Percentiles rank a stretch among this genome's conserved stretches.
Conservation (phyloP, 352 stramenopile genomes). For the Phytophthora cactorum region DNA sequence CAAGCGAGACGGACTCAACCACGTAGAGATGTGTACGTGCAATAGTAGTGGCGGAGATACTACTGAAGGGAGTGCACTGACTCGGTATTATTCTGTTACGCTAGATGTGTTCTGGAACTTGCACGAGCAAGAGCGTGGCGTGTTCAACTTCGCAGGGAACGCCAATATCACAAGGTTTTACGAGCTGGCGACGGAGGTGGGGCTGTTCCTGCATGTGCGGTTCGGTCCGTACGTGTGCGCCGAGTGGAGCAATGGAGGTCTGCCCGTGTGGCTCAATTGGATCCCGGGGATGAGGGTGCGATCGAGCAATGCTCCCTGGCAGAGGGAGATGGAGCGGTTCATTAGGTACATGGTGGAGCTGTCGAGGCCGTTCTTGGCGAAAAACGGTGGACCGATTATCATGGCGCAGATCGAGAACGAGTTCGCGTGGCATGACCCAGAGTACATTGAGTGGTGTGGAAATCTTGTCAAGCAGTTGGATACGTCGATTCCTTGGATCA, state of each 20-base stretch:
- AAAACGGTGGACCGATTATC: slow-evolving; percentile 71
- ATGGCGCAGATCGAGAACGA: slow-evolving; percentile 80
- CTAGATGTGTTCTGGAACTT: slow-evolving; percentile 81
- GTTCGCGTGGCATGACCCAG: slow-evolving; percentile 53
- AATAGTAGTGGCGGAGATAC: not conserved
- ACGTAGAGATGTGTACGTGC: slow-evolving; percentile 72
- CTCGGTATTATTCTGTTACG: not conserved
- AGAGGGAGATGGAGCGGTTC: slow-evolving; percentile 68
- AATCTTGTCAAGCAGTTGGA: slow-evolving; percentile 55
- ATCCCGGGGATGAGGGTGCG: slow-evolving; percentile 57
- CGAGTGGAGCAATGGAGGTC: slow-evolving; percentile 70
- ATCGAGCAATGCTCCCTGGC: slow-evolving; percentile 47
- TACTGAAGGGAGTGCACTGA: slow-evolving; percentile 1
- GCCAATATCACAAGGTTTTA: slow-evolving; percentile 73
- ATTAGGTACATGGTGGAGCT: slow-evolving; percentile 67
- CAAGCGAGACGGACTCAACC: slow-evolving; percentile 78
- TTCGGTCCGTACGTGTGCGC: slow-evolving; percentile 76
- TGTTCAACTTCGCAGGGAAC: slow-evolving; percentile 55
- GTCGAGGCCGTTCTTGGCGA: slow-evolving; percentile 66
- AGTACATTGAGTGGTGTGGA: slow-evolving; percentile 65
- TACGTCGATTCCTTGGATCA: slow-evolving; percentile 76
- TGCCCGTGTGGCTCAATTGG: slow-evolving; percentile 67
- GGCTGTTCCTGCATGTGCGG: slow-evolving; percentile 74
- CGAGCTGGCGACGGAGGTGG: slow-evolving; percentile 53
- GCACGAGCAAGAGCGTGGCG: slow-evolving; percentile 60